Conservation (phyloP, 306 rosid genomes). For the Malus sieversii region DNA sequence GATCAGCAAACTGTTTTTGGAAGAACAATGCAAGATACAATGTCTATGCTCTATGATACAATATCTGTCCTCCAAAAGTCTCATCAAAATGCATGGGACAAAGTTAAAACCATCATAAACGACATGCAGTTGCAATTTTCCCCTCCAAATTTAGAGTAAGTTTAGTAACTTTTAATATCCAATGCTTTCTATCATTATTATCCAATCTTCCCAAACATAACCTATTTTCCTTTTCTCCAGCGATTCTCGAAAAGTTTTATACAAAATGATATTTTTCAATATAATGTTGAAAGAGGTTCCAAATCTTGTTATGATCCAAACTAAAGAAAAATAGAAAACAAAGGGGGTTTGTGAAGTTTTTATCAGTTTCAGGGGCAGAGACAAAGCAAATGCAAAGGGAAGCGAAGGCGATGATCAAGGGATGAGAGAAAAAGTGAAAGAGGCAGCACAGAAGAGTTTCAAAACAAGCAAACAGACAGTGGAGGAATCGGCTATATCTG, state of each 20-base stretch:
- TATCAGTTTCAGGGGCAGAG: conserved; percentile 40
- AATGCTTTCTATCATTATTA: neutral
- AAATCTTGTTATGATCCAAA: neutral
- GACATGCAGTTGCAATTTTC: conserved; percentile 47
- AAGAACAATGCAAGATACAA: conserved; percentile 27
- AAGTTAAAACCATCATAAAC: conserved; percentile 32
- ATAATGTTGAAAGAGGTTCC: neutral
- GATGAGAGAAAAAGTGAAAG: conserved; percentile 15
- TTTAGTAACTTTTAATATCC: neutral
- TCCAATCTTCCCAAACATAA: neutral
- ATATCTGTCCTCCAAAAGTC: conserved; percentile 38
- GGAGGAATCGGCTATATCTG: conserved; percentile 51
- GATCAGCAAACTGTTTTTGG: conserved; percentile 20
- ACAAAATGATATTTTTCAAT: neutral
- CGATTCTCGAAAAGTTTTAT: no score
- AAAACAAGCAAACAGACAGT: conserved; percentile 46
- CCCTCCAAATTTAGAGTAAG: conserved; percentile 51
- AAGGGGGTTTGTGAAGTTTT: neutral
- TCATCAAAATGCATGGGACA: conserved; percentile 44
- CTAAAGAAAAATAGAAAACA: neutral
- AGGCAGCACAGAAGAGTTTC: conserved; percentile 46
- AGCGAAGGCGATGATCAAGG: neutral
- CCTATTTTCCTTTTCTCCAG: no score
- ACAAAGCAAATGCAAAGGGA: neutral
- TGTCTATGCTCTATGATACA: conserved; percentile 32